These are phyloP conservation scores for Aechmea fasciata DNA, from an alignment of 176 grass and related monocot genomes.

Conservation along the genomic window DNA sequence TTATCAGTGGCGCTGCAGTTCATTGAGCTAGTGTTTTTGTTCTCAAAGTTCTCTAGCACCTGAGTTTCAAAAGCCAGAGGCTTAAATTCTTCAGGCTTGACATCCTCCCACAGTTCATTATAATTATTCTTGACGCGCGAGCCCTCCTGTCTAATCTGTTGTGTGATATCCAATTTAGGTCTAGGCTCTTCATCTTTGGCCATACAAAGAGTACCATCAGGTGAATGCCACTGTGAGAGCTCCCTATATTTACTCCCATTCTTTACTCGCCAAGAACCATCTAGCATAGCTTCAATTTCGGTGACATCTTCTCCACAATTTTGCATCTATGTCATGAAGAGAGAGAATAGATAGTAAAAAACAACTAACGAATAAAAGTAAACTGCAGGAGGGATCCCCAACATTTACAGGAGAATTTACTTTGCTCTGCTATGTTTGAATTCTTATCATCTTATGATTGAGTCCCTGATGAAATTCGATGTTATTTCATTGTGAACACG, in stretches of 20 bases:
- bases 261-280: conserved; percentile 84
- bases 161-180: conserved; percentile 17
- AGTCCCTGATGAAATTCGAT: too few relatives aligned
- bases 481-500: too few relatives aligned
- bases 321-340: conserved; percentile 49
- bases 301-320: conserved; percentile 50
- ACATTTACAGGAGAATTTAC: background rate
- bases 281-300: conserved; percentile 75
- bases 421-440: too few relatives aligned
- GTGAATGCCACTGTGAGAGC: conserved; percentile 76
- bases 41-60: conserved; percentile 15
- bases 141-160: conserved; percentile 40
- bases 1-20: conserved; percentile 20
- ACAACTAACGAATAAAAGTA: background rate
- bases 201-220: conserved; percentile 60
- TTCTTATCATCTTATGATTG: too few relatives aligned
- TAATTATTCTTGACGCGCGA: conserved; percentile 1
- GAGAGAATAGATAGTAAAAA: conserved; percentile 10
- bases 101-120: conserved; percentile 37
- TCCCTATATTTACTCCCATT: conserved; percentile 36
- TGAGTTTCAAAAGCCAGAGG: conserved; percentile 20
- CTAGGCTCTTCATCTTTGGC: conserved; percentile 19
- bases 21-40: conserved; percentile 15
- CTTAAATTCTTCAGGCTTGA: conserved; percentile 18
- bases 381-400: background rate